Evolutionary conservation across 352 stramenopile species (phyloP).

Genomic region (Pythium sp.): DNA sequence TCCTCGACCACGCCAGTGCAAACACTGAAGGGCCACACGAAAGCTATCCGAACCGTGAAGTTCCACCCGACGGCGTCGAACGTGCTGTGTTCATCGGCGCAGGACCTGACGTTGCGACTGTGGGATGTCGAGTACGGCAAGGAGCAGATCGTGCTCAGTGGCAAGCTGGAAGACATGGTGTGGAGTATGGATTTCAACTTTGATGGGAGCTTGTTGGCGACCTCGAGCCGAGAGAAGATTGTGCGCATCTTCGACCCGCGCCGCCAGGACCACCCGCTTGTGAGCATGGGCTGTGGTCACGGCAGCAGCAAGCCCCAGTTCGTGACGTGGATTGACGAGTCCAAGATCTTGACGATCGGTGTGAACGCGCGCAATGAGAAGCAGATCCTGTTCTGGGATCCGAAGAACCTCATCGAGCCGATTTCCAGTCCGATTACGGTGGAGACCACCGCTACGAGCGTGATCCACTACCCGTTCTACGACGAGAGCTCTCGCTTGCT

Average conservation of each 20-base stretch:
- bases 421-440: constrained; percentile 35
- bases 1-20: constrained; percentile 15
- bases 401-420: constrained; percentile 66
- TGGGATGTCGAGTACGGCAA: constrained; percentile 66
- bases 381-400: constrained; percentile 73
- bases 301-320: constrained; percentile 70
- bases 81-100: constrained; percentile 54
- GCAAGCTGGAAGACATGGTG: constrained; percentile 68
- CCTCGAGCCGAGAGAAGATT: constrained; percentile 65
- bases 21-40: constrained; percentile 47
- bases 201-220: constrained; percentile 63
- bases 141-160: constrained; percentile 37
- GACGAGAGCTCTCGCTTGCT: constrained; percentile 63
- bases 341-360: constrained; percentile 51
- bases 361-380: constrained; percentile 61
- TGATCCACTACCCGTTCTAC: constrained; percentile 59
- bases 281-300: constrained; percentile 67
- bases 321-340: constrained; percentile 49
- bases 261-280: constrained; percentile 35
- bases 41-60: constrained; percentile 49
- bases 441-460: constrained; percentile 39
- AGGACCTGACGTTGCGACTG: constrained; percentile 65
- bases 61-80: constrained; percentile 66
- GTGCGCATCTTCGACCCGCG: constrained; percentile 76
- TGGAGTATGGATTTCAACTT: constrained; percentile 75